These are phyloP conservation scores for Fusarium virguliforme DNA, from an alignment of 2,329 filamentous ascomycete species.

Conservation along the genomic window DNA sequence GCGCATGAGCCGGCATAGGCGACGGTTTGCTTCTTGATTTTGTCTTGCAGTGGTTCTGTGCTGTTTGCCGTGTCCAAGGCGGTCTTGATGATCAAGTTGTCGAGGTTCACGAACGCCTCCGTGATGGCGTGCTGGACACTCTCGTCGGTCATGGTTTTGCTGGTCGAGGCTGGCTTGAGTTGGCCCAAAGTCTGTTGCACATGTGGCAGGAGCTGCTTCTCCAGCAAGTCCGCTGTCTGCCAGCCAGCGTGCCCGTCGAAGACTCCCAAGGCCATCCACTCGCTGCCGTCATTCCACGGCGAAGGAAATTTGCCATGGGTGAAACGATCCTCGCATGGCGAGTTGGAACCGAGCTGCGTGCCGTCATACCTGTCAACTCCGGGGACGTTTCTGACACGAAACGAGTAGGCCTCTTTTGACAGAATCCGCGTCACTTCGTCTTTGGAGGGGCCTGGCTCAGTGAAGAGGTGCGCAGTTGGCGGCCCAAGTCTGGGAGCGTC, in stretches of 20 bases:
- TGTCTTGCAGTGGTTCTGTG: slow-evolving; percentile 1
- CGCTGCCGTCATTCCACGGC: neutral
- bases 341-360: slow-evolving; percentile 1
- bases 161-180: neutral
- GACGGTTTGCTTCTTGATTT: slow-evolving; percentile 1
- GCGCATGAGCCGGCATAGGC: slow-evolving; percentile 7
- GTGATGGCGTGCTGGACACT: neutral
- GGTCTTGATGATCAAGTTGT: slow-evolving; percentile 9
- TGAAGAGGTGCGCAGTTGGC: neutral
- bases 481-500: neutral
- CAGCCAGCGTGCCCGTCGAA: slow-evolving; percentile 5
- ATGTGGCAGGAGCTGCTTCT: neutral
- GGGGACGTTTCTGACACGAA: neutral
- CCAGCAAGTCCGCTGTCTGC: slow-evolving; percentile 8
- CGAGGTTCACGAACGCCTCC: slow-evolving; percentile 1
- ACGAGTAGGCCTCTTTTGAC: neutral
- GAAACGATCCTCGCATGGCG: neutral
- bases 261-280: slow-evolving; percentile 7
- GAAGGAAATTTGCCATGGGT: slow-evolving; percentile 1
- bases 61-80: slow-evolving; percentile 1
- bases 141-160: neutral
- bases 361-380: slow-evolving; percentile 5
- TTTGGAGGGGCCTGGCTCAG: neutral
- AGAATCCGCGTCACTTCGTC: slow-evolving; percentile 4
- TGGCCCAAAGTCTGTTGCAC: slow-evolving; percentile 1